Base-by-base conservation (phyloP, 441 rosid genomes). In the Croton setiger region DNA sequence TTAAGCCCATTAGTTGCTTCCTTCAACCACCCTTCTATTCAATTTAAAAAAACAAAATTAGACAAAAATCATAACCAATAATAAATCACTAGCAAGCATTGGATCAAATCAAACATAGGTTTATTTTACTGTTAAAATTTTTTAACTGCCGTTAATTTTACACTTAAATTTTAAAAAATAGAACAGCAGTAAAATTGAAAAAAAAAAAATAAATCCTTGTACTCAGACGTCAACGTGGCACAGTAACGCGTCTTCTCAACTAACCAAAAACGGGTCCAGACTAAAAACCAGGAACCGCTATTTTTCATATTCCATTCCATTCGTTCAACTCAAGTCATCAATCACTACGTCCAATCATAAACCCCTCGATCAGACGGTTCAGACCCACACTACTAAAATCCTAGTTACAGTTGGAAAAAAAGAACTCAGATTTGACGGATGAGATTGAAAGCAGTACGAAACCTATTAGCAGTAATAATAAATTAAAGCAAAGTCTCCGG, bases 1-100 rank as follows among this genome's bases (percentile, higher is more conserved):
- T 75, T 83, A 57, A 75, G 44, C 37, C 79, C 86, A 0, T 76
- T 69, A 27, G 75, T 69, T 8, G 73, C 76, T 52, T 79, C 89
- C 76, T 60, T 75, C 63, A 84, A 65, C 94, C 84, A 80, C 27
- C 82, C 86, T 76, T 77, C 79, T 72, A 41, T 31, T 64, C 2
- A 47, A 20, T 17, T 13, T 61, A 0, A 23, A 31, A 55, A 58
- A 31, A 1, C 49, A 23, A 63, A 21, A 61, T 44, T 14, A 67
- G 31, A 64, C 60, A 13, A 48, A 47, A 47, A 1, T 13, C 7
- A 3, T 48, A 48, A 48, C 5, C 1, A 48, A 0, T 69, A 70
- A 60, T 17, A 20, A 7, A 8, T n/a, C 35, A 27, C 31, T 2
- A 27, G 2, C 31, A 27, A 27, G 1, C 31, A 27, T 27, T 27